A percentile compares a stretch with the other conserved stretches of the same genome.
These are phyloP conservation scores for Xylaria sp. DNA, from an alignment of 2,329 filamentous ascomycete genomes.

Conservation along the genomic window DNA sequence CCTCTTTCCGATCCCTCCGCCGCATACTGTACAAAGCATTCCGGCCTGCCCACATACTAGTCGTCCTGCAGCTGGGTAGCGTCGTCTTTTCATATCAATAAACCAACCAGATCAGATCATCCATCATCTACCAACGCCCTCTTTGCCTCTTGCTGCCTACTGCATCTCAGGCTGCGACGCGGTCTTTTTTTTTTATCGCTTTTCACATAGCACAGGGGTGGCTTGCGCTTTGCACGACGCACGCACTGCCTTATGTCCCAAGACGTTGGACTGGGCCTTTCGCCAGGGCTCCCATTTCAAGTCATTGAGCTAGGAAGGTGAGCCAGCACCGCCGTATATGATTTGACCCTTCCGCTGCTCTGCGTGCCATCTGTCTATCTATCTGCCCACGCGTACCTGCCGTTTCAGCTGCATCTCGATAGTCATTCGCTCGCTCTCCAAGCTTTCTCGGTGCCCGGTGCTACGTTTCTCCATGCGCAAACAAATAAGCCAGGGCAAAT, in stretches of 20 bases:
- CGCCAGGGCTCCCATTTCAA: slow-evolving; percentile 15
- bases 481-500: slow-evolving; percentile 54
- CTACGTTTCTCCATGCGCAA: slow-evolving; percentile 27
- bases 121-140: neutral
- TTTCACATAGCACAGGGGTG: slow-evolving; percentile 4
- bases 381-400: slow-evolving; percentile 20
- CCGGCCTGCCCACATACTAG: neutral
- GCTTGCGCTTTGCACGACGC: slow-evolving; percentile 8
- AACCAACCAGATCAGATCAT: neutral
- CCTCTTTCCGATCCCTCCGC: no score
- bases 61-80: slow-evolving; percentile 15
- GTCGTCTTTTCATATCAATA: slow-evolving; percentile 1
- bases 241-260: slow-evolving; percentile 18
- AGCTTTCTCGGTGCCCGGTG: slow-evolving; percentile 21
- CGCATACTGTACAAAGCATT: neutral
- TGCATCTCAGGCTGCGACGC: neutral
- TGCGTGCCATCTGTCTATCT: slow-evolving; percentile 17
- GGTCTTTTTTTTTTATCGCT: neutral
- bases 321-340: slow-evolving; percentile 46
- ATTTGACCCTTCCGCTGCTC: slow-evolving; percentile 39
- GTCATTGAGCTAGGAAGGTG: slow-evolving; percentile 47
- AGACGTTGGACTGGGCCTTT: slow-evolving; percentile 22
- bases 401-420: slow-evolving; percentile 20
- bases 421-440: slow-evolving; percentile 17
- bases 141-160: neutral